phyloP scores from a whole-genome alignment of 2,329 filamentous ascomycete genomes.

The Calonectria hongkongensis region DNA sequence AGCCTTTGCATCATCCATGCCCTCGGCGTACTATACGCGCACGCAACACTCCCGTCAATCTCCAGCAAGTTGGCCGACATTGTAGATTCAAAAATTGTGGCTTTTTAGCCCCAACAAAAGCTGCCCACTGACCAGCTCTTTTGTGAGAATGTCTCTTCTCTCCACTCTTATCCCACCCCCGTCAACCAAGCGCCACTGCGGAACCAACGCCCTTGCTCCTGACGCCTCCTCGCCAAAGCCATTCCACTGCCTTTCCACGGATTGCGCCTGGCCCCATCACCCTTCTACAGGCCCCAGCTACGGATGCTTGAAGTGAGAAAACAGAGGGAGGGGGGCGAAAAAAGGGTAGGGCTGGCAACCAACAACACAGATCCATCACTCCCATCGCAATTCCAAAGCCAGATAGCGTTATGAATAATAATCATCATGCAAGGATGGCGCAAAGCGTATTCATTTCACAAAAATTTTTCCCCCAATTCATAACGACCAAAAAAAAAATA shows the following conservation, averaged over 20 bases:
- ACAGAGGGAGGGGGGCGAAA: too few relatives aligned
- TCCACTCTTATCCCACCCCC: conserved; percentile 19
- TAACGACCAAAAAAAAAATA: background rate
- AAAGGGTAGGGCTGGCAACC: background rate
- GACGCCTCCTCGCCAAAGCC: conserved; percentile 17
- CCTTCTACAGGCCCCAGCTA: background rate
- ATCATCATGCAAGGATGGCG: background rate
- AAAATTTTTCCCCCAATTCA: background rate
- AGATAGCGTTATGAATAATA: background rate
- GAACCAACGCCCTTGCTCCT: conserved; percentile 25
- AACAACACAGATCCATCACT: conserved; percentile 1
- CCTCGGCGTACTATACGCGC: conserved; percentile 4
- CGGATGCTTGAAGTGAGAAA: background rate
- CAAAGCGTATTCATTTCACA: background rate
- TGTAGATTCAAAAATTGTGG: conserved; percentile 14
- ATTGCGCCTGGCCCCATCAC: background rate
- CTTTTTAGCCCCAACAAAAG: conserved; percentile 22
- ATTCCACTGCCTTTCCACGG: conserved; percentile 15
- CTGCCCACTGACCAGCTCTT: conserved; percentile 3
- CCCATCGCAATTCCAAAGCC: background rate
- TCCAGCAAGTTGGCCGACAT: conserved; percentile 8
- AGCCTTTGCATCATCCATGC: conserved; percentile 2
- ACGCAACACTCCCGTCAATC: background rate
- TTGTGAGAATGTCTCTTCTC: conserved; percentile 9
- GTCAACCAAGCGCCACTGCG: conserved; percentile 25